Percentiles rank a stretch among this genome's conserved stretches.
Conservation (phyloP, 2,329 filamentous ascomycete genomes). For the Cercospora citrullina region DNA sequence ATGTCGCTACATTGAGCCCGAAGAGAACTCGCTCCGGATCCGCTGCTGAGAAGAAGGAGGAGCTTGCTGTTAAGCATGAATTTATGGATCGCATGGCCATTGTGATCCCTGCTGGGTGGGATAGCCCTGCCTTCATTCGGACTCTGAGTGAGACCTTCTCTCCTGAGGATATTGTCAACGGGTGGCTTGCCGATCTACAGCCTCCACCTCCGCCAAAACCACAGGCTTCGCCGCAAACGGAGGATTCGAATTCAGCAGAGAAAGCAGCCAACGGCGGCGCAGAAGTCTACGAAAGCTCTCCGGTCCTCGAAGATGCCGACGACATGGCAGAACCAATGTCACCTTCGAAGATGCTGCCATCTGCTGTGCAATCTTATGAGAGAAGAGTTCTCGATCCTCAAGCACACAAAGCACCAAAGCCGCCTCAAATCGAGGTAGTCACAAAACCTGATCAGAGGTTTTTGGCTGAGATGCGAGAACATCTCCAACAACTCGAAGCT, state of each 20-base stretch:
- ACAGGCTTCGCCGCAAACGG: constrained; percentile 48
- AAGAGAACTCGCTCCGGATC: constrained; percentile 55
- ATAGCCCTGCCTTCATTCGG: constrained; percentile 96
- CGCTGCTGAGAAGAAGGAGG: constrained; percentile 32
- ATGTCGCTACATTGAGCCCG: constrained; percentile 33
- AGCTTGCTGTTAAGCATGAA: constrained; percentile 67
- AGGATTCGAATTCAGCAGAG: constrained; percentile 27
- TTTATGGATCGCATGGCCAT: constrained; percentile 73
- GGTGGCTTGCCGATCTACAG: constrained; percentile 58
- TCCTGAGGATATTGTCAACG: constrained; percentile 78
- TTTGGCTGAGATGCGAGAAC: constrained; percentile 45
- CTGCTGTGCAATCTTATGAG: constrained; percentile 37
- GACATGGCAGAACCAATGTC: constrained; percentile 21
- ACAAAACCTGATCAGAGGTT: constrained; percentile 40
- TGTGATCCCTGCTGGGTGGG: constrained; percentile 93
- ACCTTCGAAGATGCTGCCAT: constrained; percentile 28
- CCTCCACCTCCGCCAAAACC: constrained; percentile 56
- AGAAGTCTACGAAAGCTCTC: constrained; percentile 35
- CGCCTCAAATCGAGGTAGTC: constrained; percentile 38
- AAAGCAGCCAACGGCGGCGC: constrained; percentile 30
- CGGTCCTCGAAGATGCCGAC: constrained; percentile 28
- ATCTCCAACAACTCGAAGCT: constrained; percentile 73
- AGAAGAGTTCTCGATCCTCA: constrained; percentile 36
- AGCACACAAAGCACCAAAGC: constrained; percentile 30
- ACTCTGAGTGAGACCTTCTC: constrained; percentile 90